Percentiles rank a stretch among this genome's conserved stretches.
These are phyloP conservation scores for Polychytrium aggregatum DNA, from an alignment of 192 early-diverging fungal genomes.

Conservation along the genomic window DNA sequence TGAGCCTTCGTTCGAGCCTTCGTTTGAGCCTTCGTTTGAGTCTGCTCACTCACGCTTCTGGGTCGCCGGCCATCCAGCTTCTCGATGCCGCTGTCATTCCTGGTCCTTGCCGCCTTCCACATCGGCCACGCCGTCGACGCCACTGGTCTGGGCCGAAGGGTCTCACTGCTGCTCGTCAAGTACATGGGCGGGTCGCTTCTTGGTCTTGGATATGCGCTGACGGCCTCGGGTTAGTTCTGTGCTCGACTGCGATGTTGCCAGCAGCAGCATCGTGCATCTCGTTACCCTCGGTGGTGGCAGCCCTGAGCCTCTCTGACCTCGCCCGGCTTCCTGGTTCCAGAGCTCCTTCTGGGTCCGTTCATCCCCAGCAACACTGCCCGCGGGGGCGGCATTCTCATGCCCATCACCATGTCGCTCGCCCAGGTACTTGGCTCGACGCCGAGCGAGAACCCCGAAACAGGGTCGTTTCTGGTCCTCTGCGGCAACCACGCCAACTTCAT, in stretches of 20 bases:
- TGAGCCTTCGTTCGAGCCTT: too few species aligned
- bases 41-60: too few species aligned
- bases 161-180: background rate
- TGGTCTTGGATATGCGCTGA: background rate
- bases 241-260: conserved; percentile 40
- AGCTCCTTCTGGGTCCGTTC: conserved; percentile 55
- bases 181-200: background rate
- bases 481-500: conserved; percentile 60
- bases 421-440: conserved; percentile 39
- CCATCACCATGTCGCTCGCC: conserved; percentile 58
- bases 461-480: conserved; percentile 49
- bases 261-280: conserved; percentile 17
- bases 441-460: conserved; percentile 17
- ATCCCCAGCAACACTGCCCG: conserved; percentile 60
- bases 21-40: too few species aligned
- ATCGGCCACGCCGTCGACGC: conserved; percentile 44
- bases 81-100: conserved; percentile 51
- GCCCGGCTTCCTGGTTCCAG: conserved; percentile 29
- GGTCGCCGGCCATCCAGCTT: conserved; percentile 25
- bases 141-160: background rate
- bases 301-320: conserved; percentile 23
- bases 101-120: conserved; percentile 66
- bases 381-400: conserved; percentile 66
- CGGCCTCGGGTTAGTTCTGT: background rate
- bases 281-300: background rate